These are phyloP conservation scores for Colletotrichum filicis DNA, from an alignment of 2,329 filamentous ascomycete genomes.

Conservation along the genomic window DNA sequence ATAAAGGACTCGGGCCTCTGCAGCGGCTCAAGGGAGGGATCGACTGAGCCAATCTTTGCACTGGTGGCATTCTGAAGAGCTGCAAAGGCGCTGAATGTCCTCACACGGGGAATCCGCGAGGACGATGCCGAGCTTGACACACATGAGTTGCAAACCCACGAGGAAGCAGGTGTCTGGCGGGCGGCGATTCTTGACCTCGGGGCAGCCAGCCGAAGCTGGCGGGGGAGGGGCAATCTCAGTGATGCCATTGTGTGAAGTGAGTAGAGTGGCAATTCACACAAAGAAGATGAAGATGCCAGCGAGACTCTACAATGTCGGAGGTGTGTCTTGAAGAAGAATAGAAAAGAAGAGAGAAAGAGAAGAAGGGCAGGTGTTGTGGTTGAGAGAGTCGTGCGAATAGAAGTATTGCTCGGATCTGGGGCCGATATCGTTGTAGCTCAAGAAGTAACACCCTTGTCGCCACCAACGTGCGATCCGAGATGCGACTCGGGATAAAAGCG, in stretches of 20 bases:
- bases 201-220: conserved; percentile 35
- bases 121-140: conserved; percentile 6
- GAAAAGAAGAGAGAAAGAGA: not conserved
- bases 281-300: not conserved
- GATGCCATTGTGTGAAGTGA: conserved; percentile 34
- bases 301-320: not conserved
- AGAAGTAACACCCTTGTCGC: conserved; percentile 30
- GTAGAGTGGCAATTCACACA: conserved; percentile 1
- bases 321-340: not conserved
- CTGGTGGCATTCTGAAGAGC: conserved; percentile 25
- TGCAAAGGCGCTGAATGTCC: conserved; percentile 25
- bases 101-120: conserved; percentile 19
- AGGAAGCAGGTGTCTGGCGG: conserved; percentile 25
- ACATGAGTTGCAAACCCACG: conserved; percentile 34
- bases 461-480: conserved; percentile 17
- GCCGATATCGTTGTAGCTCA: conserved; percentile 31
- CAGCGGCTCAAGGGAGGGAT: conserved; percentile 35
- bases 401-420: conserved; percentile 28
- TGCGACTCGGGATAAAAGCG: conserved; percentile 17
- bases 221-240: conserved; percentile 33
- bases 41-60: conserved; percentile 17
- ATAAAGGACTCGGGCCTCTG: conserved; percentile 72
- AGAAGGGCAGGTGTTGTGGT: not conserved
- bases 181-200: conserved; percentile 28
- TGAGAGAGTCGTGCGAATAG: conserved; percentile 16